These are phyloP conservation scores for Epichloe hybrida DNA, from an alignment of 2,329 filamentous ascomycete genomes.

Conservation along the genomic window DNA sequence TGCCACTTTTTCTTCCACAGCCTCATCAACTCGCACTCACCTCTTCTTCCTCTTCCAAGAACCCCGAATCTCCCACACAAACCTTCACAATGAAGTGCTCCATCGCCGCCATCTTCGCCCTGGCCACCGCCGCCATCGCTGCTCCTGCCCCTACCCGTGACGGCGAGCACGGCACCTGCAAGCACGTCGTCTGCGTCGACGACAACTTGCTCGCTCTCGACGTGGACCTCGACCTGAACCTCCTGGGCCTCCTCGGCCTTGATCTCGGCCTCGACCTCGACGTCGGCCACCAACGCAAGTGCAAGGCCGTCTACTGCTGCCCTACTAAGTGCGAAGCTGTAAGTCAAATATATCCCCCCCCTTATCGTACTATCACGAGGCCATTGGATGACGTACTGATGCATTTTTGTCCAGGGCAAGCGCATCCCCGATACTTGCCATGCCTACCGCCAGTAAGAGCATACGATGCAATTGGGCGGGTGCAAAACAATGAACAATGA, in stretches of 20 bases:
- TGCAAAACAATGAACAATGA: not conserved
- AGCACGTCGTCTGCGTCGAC: not conserved
- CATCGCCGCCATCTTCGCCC: not conserved
- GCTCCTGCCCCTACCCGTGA: not conserved
- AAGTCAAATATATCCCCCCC: not conserved
- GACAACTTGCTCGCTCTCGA: not conserved
- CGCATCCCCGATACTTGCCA: not conserved
- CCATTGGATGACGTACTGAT: not conserved
- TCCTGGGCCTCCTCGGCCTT: not conserved
- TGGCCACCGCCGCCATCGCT: conserved; percentile 2
- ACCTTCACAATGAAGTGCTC: conserved; percentile 4
- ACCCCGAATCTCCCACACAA: not conserved
- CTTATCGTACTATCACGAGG: not conserved
- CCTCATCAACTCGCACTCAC: not conserved
- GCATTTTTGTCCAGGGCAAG: not conserved
- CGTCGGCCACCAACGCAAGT: not conserved
- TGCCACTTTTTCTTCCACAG: not conserved
- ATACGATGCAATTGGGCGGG: no score
- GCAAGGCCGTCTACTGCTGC: conserved; percentile 3
- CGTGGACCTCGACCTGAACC: not conserved
- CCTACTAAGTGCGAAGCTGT: not conserved
- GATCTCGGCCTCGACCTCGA: not conserved
- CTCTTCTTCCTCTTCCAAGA: not conserved
- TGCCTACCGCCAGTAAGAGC: not conserved
- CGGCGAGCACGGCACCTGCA: not conserved